Conservation (phyloP, 345 rosid species). For the Eucalyptus viminalis region DNA sequence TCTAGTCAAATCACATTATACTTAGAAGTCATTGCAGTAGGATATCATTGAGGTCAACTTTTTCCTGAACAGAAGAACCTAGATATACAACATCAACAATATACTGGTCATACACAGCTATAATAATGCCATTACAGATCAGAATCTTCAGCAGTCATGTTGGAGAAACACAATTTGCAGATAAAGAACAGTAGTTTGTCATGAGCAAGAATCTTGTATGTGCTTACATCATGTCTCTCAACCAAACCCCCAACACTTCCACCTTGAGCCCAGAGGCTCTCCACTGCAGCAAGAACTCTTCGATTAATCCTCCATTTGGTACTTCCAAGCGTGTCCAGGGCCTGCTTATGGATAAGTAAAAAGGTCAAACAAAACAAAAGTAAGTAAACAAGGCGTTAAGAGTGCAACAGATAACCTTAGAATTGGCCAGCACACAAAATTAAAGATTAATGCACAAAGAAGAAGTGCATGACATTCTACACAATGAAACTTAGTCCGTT, state of each 20-base stretch:
- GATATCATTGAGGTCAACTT: neutral
- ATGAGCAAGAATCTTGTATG: neutral
- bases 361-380: neutral
- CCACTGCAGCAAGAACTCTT: conserved; percentile 63
- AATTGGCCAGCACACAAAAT: neutral
- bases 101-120: neutral
- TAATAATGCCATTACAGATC: neutral
- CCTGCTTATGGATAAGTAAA: conserved; percentile 25
- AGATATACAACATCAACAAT: neutral
- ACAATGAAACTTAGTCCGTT: neutral
- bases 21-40: neutral
- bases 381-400: neutral
- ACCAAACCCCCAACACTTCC: conserved; percentile 84
- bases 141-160: neutral
- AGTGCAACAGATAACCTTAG: neutral
- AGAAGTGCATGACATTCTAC: neutral
- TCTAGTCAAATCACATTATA: neutral
- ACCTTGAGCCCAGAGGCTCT: conserved; percentile 83
- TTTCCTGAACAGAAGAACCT: neutral
- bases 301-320: conserved; percentile 92
- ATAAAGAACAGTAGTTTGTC: neutral
- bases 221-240: conserved; percentile 79
- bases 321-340: conserved; percentile 90
- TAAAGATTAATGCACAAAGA: neutral
- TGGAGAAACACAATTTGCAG: neutral